phyloP scores from a whole-genome alignment of 495 filamentous ascomycete genomes.

The Neurospora tetraspora region DNA sequence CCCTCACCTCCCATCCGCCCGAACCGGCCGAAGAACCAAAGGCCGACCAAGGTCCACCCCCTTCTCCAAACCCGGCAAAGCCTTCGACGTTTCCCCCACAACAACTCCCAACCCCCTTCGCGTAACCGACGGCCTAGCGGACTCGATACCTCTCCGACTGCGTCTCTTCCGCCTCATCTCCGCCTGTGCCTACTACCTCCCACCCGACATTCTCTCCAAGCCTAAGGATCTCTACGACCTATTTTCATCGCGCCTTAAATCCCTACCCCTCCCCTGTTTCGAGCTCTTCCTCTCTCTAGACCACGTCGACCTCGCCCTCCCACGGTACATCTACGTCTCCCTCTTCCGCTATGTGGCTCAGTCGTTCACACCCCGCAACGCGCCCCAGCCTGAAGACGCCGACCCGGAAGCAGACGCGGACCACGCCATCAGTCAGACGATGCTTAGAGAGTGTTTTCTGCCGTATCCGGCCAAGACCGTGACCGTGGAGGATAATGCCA shows the following conservation, averaged over 20 bases:
- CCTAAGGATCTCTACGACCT: conserved; percentile 59
- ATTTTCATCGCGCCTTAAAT: conserved; percentile 54
- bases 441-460: conserved; percentile 59
- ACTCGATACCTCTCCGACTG: conserved; percentile 53
- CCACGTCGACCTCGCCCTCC: conserved; percentile 26
- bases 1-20: neutral
- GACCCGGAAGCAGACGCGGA: conserved; percentile 23
- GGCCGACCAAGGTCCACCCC: neutral
- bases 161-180: conserved; percentile 43
- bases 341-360: conserved; percentile 57
- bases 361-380: conserved; percentile 44
- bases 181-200: conserved; percentile 14
- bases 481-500: conserved; percentile 63
- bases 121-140: conserved; percentile 36
- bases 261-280: conserved; percentile 61
- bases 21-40: neutral
- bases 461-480: conserved; percentile 59
- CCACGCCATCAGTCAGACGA: conserved; percentile 41
- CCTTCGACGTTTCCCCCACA: neutral
- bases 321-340: conserved; percentile 41
- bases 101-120: neutral
- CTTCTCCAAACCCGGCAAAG: neutral
- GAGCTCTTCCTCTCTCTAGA: conserved; percentile 46
- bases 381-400: conserved; percentile 38
- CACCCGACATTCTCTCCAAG: conserved; percentile 26